Conservation (phyloP, 176 grass and related monocot species). For the Thalia dealbata region DNA sequence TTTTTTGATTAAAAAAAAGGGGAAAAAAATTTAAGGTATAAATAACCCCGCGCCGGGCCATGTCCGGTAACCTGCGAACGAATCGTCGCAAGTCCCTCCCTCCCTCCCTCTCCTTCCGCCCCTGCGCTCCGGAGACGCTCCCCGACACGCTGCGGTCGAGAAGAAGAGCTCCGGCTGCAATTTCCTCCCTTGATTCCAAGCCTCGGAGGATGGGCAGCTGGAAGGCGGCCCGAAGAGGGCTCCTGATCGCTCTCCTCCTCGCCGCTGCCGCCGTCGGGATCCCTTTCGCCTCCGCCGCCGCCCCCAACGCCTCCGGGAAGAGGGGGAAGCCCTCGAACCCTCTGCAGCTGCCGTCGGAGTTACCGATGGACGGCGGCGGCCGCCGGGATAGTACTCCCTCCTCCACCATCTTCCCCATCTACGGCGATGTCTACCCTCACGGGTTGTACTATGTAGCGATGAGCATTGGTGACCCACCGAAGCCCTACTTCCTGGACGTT, state of each 20-base stretch:
- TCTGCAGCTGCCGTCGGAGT: conserved; percentile 1
- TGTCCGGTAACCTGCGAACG: neutral
- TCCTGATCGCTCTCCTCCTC: conserved; percentile 7
- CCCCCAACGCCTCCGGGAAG: neutral
- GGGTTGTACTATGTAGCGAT: conserved; percentile 67
- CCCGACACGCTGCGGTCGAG: neutral
- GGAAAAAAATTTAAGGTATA: neutral
- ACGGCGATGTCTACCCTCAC: conserved; percentile 59
- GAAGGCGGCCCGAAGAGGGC: neutral
- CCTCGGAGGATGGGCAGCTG: neutral
- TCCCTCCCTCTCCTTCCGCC: neutral
- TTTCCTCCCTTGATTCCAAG: neutral
- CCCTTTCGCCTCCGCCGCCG: neutral
- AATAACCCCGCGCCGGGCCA: neutral
- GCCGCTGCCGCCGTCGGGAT: neutral
- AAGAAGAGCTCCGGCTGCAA: neutral
- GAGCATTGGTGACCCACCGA: conserved; percentile 73
- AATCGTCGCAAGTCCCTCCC: neutral
- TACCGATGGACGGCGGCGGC: neutral
- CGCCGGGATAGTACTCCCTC: conserved; percentile 17
- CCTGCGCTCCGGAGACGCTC: neutral
- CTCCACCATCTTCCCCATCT: conserved; percentile 54
- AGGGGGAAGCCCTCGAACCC: neutral
- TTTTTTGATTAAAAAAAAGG: neutral
- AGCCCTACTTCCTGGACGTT: conserved; percentile 73